These are phyloP conservation scores for Porphyrellus cyaneotinctus DNA, from an alignment of 768 basidiomycete genomes.

Conservation along the genomic window DNA sequence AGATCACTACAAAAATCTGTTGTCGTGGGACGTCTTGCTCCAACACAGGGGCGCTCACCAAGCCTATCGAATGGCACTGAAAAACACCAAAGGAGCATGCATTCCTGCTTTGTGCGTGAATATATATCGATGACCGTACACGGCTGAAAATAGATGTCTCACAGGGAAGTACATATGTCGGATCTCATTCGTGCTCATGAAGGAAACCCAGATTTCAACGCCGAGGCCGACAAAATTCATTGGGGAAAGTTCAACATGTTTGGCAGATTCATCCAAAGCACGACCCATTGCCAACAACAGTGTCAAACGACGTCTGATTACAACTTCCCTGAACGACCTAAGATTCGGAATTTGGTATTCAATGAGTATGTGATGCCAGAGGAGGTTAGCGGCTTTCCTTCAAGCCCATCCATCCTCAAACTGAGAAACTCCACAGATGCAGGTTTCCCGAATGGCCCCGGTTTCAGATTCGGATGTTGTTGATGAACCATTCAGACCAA, in stretches of 20 bases:
- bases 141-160: conserved; percentile 11
- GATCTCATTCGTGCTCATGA: conserved; percentile 87
- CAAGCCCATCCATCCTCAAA: neutral
- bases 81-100: conserved; percentile 79
- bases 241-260: conserved; percentile 97
- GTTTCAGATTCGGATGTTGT: conserved; percentile 41
- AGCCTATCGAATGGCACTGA: conserved; percentile 86
- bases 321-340: conserved; percentile 52
- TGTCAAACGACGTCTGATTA: conserved; percentile 61
- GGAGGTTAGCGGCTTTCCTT: conserved; percentile 45
- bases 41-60: conserved; percentile 78
- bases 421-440: conserved; percentile 45
- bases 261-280: conserved; percentile 76
- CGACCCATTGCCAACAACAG: conserved; percentile 73
- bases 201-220: conserved; percentile 70
- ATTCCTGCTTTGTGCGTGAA: conserved; percentile 76
- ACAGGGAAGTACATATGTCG: conserved; percentile 88
- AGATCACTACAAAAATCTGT: conserved; percentile 71
- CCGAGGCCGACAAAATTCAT: conserved; percentile 72
- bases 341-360: conserved; percentile 53
- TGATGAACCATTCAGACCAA: conserved; percentile 39
- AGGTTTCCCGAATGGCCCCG: conserved; percentile 57
- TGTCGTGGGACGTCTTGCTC: conserved; percentile 82
- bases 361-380: conserved; percentile 61
- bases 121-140: neutral